These are phyloP conservation scores for Tricholoma hemisulphureum DNA, from an alignment of 768 basidiomycete species.

Conservation along the genomic window DNA sequence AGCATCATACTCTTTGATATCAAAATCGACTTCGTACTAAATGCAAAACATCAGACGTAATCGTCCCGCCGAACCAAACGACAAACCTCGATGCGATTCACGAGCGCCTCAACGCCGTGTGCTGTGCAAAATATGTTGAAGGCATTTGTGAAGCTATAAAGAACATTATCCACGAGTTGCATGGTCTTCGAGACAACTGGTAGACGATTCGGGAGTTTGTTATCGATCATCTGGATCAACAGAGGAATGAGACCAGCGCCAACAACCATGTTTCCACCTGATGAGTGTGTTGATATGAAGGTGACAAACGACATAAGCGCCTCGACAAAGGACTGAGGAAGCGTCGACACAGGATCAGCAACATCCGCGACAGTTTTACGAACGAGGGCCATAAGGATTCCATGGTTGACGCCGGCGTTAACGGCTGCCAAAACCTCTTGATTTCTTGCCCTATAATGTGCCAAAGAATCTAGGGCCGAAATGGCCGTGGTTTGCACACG, in stretches of 20 bases:
- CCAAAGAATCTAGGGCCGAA: conserved; percentile 86
- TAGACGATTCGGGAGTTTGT: conserved; percentile 63
- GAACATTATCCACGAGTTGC: conserved; percentile 87
- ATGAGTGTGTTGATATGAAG: conserved; percentile 79
- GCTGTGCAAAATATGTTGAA: conserved; percentile 84
- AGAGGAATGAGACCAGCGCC: conserved; percentile 89
- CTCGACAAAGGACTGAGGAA: conserved; percentile 78
- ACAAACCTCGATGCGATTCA: conserved; percentile 82
- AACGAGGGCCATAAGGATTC: conserved; percentile 86
- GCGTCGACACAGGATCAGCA: conserved; percentile 57
- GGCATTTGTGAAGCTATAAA: conserved; percentile 86
- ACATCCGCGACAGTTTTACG: conserved; percentile 79
- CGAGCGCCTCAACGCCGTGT: conserved; percentile 81
- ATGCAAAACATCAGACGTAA: conserved; percentile 7
- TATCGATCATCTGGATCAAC: conserved; percentile 86
- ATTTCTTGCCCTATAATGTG: conserved; percentile 77
- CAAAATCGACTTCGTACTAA: conserved; percentile 67
- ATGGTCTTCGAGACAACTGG: conserved; percentile 84
- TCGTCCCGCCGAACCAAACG: conserved; percentile 5
- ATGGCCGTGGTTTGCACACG: conserved; percentile 82
- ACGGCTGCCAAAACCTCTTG: conserved; percentile 87
- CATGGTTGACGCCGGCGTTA: conserved; percentile 95
- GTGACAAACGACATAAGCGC: conserved; percentile 84
- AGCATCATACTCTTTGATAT: conserved; percentile 55
- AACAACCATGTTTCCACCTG: conserved; percentile 91